Conservation (phyloP, 1,139 yeast species). For the Blastobotrys buckinghamii region DNA sequence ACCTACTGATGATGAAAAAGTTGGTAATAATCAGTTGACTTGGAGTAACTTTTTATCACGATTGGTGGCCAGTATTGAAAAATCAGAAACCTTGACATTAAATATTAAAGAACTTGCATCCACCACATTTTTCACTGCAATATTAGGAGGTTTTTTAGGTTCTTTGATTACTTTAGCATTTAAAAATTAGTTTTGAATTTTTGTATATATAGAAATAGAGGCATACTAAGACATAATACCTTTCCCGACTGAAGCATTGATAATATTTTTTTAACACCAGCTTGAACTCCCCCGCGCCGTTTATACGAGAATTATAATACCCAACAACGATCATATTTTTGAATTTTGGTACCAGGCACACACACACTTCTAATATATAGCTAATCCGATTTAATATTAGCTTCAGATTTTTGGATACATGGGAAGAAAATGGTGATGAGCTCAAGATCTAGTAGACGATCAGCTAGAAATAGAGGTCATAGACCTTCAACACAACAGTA, state of each 20-base stretch:
- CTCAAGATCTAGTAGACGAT: too few species aligned
- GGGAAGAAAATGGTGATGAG: too few species aligned
- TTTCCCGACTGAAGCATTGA: too few species aligned
- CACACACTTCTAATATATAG: too few species aligned
- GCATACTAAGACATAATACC: too few species aligned
- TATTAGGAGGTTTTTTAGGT: constrained; percentile 12
- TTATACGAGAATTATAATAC: too few species aligned
- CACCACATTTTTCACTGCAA: constrained; percentile 10
- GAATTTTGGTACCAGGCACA: neutral
- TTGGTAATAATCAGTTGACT: constrained; percentile 3
- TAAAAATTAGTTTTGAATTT: neutral
- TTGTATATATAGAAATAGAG: neutral
- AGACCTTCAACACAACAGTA: constrained; percentile 8
- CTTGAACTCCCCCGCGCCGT: neutral
- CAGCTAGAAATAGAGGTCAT: neutral
- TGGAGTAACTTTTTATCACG: constrained; percentile 9
- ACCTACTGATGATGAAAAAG: neutral
- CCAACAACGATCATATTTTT: neutral
- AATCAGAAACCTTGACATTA: neutral
- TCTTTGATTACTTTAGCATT: constrained; percentile 12
- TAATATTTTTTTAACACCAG: neutral
- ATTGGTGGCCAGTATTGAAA: constrained; percentile 7
- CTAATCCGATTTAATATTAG: too few species aligned
- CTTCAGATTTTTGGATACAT: too few species aligned
- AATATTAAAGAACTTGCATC: constrained; percentile 10